A percentile compares a stretch with the other conserved stretches of the same genome.
Conservation (phyloP, 2,329 filamentous ascomycete species). For the Mycosphaerelloides madeirae region DNA sequence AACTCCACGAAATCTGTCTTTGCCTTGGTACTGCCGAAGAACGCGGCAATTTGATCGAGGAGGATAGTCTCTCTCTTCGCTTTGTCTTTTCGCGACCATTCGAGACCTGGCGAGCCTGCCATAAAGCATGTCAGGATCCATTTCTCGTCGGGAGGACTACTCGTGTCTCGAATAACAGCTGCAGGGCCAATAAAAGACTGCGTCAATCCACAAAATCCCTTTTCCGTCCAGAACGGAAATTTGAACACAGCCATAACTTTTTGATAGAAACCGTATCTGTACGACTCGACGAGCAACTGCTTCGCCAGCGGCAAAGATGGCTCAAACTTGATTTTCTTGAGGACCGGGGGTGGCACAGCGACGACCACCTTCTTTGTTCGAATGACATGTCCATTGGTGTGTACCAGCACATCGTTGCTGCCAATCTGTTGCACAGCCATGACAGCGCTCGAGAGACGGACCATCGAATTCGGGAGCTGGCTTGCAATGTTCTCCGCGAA, state of each 20-base stretch:
- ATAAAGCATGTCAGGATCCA: constrained; percentile 38
- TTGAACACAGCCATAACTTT: constrained; percentile 48
- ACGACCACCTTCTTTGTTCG: constrained; percentile 44
- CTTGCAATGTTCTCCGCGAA: constrained; percentile 36
- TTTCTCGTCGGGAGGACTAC: constrained; percentile 17
- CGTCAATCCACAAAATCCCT: constrained; percentile 42
- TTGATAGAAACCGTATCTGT: constrained; percentile 44
- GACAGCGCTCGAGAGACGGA: constrained; percentile 19
- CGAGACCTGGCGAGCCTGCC: constrained; percentile 32
- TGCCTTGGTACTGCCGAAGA: constrained; percentile 21
- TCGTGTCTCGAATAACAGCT: constrained; percentile 43
- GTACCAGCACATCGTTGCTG: constrained; percentile 17
- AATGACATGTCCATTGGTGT: constrained; percentile 5
- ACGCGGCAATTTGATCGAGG: constrained; percentile 31
- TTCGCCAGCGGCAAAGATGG: constrained; percentile 44
- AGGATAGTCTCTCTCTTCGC: constrained; percentile 28
- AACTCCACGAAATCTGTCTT: constrained; percentile 18
- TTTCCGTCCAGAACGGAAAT: constrained; percentile 43
- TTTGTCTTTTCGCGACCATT: constrained; percentile 28
- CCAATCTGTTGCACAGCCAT: constrained; percentile 1
- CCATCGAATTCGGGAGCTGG: constrained; percentile 24
- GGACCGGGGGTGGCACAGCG: constrained; percentile 44
- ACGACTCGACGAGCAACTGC: constrained; percentile 32
- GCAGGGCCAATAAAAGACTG: constrained; percentile 45
- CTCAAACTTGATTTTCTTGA: constrained; percentile 43